Evolutionary conservation across 163 green algal species (phyloP), one percentile per base, ranked within the genome.

Genomic region (Chlorella variabilis): DNA sequence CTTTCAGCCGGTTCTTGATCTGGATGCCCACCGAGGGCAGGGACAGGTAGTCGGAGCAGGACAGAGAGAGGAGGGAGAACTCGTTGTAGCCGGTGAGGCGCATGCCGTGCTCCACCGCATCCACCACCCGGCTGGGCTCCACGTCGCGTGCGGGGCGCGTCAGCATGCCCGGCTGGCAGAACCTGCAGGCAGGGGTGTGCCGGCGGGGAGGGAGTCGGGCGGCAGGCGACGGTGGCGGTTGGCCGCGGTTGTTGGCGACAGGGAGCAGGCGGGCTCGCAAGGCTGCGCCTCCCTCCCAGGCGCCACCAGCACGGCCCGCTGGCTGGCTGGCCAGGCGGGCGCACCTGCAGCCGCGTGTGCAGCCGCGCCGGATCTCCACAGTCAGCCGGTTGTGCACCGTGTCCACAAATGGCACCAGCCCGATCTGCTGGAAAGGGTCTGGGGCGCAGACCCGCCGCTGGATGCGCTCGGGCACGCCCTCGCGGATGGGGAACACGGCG

Each of bases 121-220:
- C 84, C 41, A 95, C 87, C 23, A 95, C 91, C 34, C 68, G 36
- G 41, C 90, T 83, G 3, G 91, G 91, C 29, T 93, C 87, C 67
- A 95, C 91, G 42, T 95, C 91, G 2, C 91, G 84, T 1, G 90
- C 90, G 1, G 91, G 91, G 8, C 91, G 87, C 2, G 91, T 95
- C 31, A 95, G 85, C 91, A 95, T 95, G 56, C 91, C 91, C 17
- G 91, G 87, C 82, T 91, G 87, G 84, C 91, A 95, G 87, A 95
- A 95, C 33, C 91, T 89, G 71, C 71, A 38, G 45, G 45, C 45
- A 54, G n/a, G n/a, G n/a, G n/a, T n/a, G n/a, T n/a, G n/a, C n/a
- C n/a, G n/a, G n/a, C n/a, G n/a, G n/a, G n/a, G n/a, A n/a, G n/a
- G n/a, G n/a, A n/a, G n/a, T n/a, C 8, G 20, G 29, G 31, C 5